Evolutionary conservation across 208 protist species (phyloP), one percentile per base, ranked within the genome.

Genomic region (Leishmania tarentolae): DNA sequence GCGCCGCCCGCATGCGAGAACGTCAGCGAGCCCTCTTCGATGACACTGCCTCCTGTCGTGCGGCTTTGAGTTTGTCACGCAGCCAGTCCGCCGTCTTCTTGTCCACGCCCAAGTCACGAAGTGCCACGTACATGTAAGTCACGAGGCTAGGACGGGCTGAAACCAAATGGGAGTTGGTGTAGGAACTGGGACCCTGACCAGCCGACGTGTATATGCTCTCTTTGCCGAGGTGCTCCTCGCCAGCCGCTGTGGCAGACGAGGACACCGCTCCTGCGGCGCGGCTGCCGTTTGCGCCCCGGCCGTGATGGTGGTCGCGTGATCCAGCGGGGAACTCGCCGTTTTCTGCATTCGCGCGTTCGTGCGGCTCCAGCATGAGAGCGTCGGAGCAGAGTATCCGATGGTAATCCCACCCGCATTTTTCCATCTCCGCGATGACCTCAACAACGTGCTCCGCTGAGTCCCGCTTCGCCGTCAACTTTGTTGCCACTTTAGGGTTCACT

Each of bases 81-180:
- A 97, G 89, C n/a, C 76, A 92, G 52, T 92, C 85, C 42, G 90
- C 75, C 3, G 93, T 86, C 37, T 87, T 78, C 69, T 85, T 81
- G 35, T 89, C 88, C 46, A 95, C 81, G 57, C 88, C 82, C 74
- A 96, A 87, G 70, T 97, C 92, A 19, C 88, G 88, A 74, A 97
- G 87, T 24, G 88, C 88, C 31, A 93, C 84, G 81, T 91, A 87
- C 87, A 97, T 87, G 73, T 92, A 94, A 21, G 85, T 88, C 17
- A 85, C 77, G 63, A 95, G 90, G 17, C 87, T 89, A 3, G 81
- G 85, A 13, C 89, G 77, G 31, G 71, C 75, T 8, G 91, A 86
- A 17, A 83, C 3, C 7, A 84, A 42, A 17, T 87, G 80, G 9
- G 76, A 59, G 65, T 86, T 89, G 15, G 19, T 75, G 75, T 86